Evolutionary conservation across 768 basidiomycete genomes (phyloP).

Genomic region (Boletus reticuloceps): DNA sequence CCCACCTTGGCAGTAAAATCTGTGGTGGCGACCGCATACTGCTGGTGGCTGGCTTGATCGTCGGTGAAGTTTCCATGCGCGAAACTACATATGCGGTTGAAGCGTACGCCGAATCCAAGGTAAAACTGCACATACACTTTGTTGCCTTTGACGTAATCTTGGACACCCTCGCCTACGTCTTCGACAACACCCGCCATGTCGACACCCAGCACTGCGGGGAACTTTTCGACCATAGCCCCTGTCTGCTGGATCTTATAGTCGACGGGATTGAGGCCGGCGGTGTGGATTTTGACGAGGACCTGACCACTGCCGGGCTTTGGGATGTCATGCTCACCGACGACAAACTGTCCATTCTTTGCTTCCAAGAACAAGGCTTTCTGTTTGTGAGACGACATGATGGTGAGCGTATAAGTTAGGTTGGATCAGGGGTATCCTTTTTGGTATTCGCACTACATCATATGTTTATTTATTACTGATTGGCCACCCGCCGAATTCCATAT

Average conservation of each 20-base stretch:
- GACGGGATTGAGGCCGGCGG: slow-evolving; percentile 45
- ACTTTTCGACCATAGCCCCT: slow-evolving; percentile 33
- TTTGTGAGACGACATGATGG: slow-evolving; percentile 23
- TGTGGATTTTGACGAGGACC: slow-evolving; percentile 40
- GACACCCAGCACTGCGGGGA: slow-evolving; percentile 34
- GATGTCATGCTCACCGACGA: slow-evolving; percentile 23
- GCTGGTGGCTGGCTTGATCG: slow-evolving; percentile 37
- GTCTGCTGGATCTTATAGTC: slow-evolving; percentile 39
- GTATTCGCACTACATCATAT: slow-evolving; percentile 14
- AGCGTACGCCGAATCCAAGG: background rate
- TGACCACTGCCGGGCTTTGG: slow-evolving; percentile 38
- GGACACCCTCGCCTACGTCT: slow-evolving; percentile 37
- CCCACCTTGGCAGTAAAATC: slow-evolving; percentile 38
- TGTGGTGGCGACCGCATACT: slow-evolving; percentile 34
- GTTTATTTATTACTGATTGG: slow-evolving; percentile 25
- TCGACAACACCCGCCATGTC: slow-evolving; percentile 41
- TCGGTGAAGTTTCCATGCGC: slow-evolving; percentile 32
- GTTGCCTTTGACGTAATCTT: slow-evolving; percentile 37
- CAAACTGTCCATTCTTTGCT: slow-evolving; percentile 28
- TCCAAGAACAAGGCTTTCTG: slow-evolving; percentile 31
- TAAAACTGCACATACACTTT: slow-evolving; percentile 31
- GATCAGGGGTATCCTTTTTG: slow-evolving; percentile 1
- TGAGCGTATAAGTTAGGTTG: slow-evolving; percentile 12
- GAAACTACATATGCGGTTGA: slow-evolving; percentile 3
- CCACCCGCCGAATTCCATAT: slow-evolving; percentile 32